Evolutionary conservation across 1,139 yeast species (phyloP), one percentile per base, ranked within the genome.

Genomic region (Pichia sp.): DNA sequence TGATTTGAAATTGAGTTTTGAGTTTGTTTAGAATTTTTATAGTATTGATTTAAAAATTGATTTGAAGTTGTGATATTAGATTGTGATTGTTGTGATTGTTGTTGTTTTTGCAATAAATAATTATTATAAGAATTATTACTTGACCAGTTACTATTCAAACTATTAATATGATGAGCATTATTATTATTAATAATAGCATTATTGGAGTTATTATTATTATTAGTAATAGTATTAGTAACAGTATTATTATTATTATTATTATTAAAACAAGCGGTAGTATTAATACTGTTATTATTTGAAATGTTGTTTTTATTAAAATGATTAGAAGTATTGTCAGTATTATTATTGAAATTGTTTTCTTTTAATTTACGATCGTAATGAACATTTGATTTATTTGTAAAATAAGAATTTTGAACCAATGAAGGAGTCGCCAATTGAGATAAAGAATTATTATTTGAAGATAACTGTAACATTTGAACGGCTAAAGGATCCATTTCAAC

Each of bases 401-500:
- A 48, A 30, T 42, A 45, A 12, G 48, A 33, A 34, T 42, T 47
- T 44, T 42, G 44, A 6, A 37, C 44, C 43, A 45, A 28, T 41
- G 46, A 47, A 40, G 50, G 50, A 10, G 46, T 44, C 6, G 43
- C 29, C 41, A 44, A 12, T 31, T 46, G 46, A 12, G 49, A 46
- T 22, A 39, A 12, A 4, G 46, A 28, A 42, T 47, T 47, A 20
- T 45, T 45, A 3, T 44, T 31, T 16, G 46, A 42, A n/a, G 48
- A 45, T 27, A 58, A 35, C n/a, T 55, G 55, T 53, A 58, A 40
- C 44, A 57, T 41, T 36, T 57, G 61, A 23, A 50, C 45, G 4
- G 60, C 51, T 40, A 58, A 42, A n/a, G 58, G 51, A 39, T 57
- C 62, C 51, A 56, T 54, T 39, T 57, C 60, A 28, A 51, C 54